Conservation (phyloP, 1,139 yeast genomes). For the Trichomonascaceae sp. region DNA sequence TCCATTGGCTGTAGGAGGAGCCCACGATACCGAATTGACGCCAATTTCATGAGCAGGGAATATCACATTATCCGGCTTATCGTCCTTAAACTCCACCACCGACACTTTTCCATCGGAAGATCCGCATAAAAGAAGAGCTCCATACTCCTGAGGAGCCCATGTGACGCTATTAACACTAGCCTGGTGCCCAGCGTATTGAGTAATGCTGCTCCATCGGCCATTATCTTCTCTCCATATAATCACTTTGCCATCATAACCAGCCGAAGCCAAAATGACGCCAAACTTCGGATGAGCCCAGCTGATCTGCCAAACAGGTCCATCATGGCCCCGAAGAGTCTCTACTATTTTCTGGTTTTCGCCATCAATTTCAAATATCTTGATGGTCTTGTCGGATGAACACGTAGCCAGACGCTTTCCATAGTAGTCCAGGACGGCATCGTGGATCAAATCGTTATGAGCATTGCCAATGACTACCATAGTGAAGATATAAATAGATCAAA, state of each 20-base stretch:
- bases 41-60: slow-evolving; percentile 89
- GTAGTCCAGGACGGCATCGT: slow-evolving; percentile 94
- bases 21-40: slow-evolving; percentile 94
- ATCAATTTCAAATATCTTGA: slow-evolving; percentile 86
- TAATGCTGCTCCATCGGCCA: slow-evolving; percentile 82
- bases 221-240: slow-evolving; percentile 93
- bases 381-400: slow-evolving; percentile 89
- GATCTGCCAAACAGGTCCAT: slow-evolving; percentile 99
- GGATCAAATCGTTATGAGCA: slow-evolving; percentile 67
- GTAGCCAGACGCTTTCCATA: slow-evolving; percentile 95
- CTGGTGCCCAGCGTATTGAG: slow-evolving; percentile 81
- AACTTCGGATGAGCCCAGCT: slow-evolving; percentile 99
- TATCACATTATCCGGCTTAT: slow-evolving; percentile 58
- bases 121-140: slow-evolving; percentile 83
- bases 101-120: slow-evolving; percentile 92
- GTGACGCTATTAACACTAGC: slow-evolving; percentile 91
- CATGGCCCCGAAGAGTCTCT: slow-evolving; percentile 83
- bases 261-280: slow-evolving; percentile 89
- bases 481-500: background rate
- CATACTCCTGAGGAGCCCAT: slow-evolving; percentile 98
- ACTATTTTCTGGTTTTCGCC: slow-evolving; percentile 65
- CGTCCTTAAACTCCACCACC: slow-evolving; percentile 85
- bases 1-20: slow-evolving; percentile 53
- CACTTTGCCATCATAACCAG: slow-evolving; percentile 93
- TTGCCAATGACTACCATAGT: slow-evolving; percentile 31